Evolutionary conservation across 495 filamentous ascomycete species (phyloP).

Genomic region (Xylaria grammica): DNA sequence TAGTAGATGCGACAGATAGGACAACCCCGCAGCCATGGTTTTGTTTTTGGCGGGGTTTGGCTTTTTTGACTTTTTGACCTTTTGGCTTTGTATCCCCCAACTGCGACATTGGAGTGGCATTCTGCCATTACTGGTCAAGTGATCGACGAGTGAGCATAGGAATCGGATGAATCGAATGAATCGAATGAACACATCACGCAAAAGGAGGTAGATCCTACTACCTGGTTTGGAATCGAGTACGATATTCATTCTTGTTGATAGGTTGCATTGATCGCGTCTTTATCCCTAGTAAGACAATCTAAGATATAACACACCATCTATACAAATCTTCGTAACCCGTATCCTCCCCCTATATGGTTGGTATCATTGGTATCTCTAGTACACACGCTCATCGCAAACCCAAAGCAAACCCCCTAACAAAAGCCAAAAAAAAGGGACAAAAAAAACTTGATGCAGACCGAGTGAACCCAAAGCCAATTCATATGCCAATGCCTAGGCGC

Average conservation of each 20-base stretch:
- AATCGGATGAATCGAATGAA: no score
- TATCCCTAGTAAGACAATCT: slow-evolving; percentile 1
- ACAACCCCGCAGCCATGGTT: slow-evolving; percentile 20
- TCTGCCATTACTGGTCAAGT: background rate
- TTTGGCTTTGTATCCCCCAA: background rate
- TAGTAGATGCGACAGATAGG: no score
- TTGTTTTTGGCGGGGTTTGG: slow-evolving; percentile 20
- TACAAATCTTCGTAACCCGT: slow-evolving; percentile 4
- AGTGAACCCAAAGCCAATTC: background rate
- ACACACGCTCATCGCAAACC: slow-evolving; percentile 15
- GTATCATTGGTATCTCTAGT: slow-evolving; percentile 21
- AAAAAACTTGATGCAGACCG: background rate
- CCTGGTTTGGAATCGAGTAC: no score
- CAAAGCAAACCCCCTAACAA: slow-evolving; percentile 7
- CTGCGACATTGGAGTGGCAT: slow-evolving; percentile 13
- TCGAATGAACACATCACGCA: background rate
- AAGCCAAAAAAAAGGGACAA: background rate
- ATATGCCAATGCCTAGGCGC: slow-evolving; percentile 1
- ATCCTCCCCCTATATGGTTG: slow-evolving; percentile 7
- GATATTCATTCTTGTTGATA: slow-evolving; percentile 11
- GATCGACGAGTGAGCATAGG: background rate
- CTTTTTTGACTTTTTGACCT: slow-evolving; percentile 1
- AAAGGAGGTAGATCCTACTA: no score
- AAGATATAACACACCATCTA: slow-evolving; percentile 15
- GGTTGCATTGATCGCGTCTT: slow-evolving; percentile 10